Evolutionary conservation across 2,329 filamentous ascomycete species (phyloP).

Genomic region (Juglanconis oblonga): DNA sequence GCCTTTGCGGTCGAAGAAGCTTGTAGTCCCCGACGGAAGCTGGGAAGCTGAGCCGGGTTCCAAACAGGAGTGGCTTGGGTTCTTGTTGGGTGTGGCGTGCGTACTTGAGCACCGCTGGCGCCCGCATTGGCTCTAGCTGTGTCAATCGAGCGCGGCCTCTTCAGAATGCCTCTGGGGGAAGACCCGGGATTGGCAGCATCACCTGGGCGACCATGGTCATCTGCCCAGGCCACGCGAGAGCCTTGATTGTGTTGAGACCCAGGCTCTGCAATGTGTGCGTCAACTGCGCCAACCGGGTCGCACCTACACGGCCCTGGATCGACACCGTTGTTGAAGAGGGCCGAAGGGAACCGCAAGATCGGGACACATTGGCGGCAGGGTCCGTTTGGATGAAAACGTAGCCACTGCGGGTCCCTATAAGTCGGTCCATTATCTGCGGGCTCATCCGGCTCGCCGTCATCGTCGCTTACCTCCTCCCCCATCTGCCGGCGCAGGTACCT

Average conservation of each 20-base stretch:
- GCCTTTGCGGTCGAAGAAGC: not conserved
- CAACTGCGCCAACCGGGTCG: not conserved
- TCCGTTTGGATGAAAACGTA: not conserved
- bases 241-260: not conserved
- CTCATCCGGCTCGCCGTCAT: not conserved
- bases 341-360: not conserved
- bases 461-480: not conserved
- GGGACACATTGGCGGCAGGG: slow-evolving; percentile 6
- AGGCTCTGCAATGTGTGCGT: not conserved
- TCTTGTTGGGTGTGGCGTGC: not conserved
- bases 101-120: not conserved
- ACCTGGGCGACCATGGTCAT: not conserved
- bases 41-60: not conserved
- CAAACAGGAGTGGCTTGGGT: not conserved
- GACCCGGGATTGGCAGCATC: not conserved
- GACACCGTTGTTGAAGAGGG: not conserved
- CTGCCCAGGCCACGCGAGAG: slow-evolving; percentile 7
- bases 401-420: slow-evolving; percentile 1
- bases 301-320: not conserved
- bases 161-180: not conserved
- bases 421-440: not conserved
- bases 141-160: not conserved
- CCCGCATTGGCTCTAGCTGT: not conserved
- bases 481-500: not conserved
- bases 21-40: not conserved